Percentiles rank a stretch among this genome's conserved stretches.
These are phyloP conservation scores for Skeletonema grethae DNA, from an alignment of 108 stramenopile species.

Conservation along the genomic window DNA sequence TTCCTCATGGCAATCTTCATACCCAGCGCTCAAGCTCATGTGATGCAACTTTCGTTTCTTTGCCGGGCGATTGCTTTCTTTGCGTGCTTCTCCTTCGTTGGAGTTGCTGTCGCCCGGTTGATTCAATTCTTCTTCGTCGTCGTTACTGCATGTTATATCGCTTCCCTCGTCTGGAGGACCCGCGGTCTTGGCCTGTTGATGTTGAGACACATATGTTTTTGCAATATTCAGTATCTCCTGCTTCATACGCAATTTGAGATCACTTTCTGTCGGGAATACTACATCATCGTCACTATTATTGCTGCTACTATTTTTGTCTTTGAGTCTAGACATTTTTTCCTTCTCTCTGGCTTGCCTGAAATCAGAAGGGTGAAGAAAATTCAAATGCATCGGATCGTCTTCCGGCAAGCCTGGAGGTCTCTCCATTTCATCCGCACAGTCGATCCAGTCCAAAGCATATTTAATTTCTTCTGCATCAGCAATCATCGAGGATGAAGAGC, in stretches of 20 bases:
- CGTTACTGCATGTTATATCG: neutral
- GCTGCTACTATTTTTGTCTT: neutral
- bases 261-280: neutral
- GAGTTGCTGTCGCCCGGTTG: neutral
- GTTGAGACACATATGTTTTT: neutral
- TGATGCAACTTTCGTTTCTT: neutral
- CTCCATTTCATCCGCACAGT: constrained; percentile 3
- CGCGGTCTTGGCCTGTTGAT: neutral
- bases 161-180: neutral
- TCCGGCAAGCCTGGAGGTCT: neutral
- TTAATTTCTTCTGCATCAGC: constrained; percentile 5
- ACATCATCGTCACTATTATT: neutral
- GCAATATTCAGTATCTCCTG: constrained; percentile 6
- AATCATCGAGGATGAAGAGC: neutral
- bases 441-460: constrained; percentile 15
- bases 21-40: neutral
- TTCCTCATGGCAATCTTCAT: neutral
- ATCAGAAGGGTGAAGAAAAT: constrained; percentile 11
- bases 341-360: constrained; percentile 9
- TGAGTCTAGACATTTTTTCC: constrained; percentile 7
- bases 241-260: constrained; percentile 1
- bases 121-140: neutral
- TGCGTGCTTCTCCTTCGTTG: neutral
- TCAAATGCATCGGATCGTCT: constrained; percentile 10
- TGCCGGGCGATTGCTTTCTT: neutral